These are phyloP conservation scores for Neopestalotiopsis sp. DNA, from an alignment of 2,329 filamentous ascomycete genomes.

Conservation along the genomic window DNA sequence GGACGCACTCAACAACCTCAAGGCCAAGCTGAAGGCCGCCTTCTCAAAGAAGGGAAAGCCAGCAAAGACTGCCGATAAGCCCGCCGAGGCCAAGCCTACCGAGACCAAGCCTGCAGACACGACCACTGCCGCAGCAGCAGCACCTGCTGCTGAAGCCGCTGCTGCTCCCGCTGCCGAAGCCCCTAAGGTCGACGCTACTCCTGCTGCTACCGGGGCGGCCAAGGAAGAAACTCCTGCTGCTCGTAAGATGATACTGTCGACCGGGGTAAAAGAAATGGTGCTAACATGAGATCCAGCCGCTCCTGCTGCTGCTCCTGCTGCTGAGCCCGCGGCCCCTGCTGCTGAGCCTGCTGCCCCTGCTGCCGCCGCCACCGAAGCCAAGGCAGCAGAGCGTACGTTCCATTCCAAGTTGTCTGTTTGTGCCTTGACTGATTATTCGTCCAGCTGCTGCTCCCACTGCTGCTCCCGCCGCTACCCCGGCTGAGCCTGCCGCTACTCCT, in stretches of 20 bases:
- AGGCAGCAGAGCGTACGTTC: neutral
- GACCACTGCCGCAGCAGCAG: conserved; percentile 24
- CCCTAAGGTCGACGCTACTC: conserved; percentile 13
- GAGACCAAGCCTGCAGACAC: conserved; percentile 25
- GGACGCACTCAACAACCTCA: conserved; percentile 59
- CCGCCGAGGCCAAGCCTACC: conserved; percentile 20
- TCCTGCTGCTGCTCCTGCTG: conserved; percentile 1
- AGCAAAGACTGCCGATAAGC: conserved; percentile 38
- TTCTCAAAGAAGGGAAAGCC: conserved; percentile 53
- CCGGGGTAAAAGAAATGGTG: neutral
- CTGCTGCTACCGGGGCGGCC: conserved; percentile 28
- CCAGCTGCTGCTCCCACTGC: too few relatives aligned
- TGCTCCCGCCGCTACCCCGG: too few relatives aligned
- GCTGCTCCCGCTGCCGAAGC: conserved; percentile 24
- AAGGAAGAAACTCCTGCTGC: conserved; percentile 24
- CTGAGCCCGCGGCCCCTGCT: neutral
- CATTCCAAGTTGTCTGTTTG: too few relatives aligned
- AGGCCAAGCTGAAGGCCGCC: conserved; percentile 59
- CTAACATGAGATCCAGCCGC: neutral
- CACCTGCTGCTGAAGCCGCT: conserved; percentile 25
- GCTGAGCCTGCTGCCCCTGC: conserved; percentile 6
- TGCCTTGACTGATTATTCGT: too few relatives aligned
- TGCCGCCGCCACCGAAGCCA: conserved; percentile 13
- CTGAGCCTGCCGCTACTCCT: too few relatives aligned
- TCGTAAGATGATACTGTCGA: conserved; percentile 5